phyloP scores from a whole-genome alignment of 2,329 filamentous ascomycete genomes.

The Helicocarpus griseus region DNA sequence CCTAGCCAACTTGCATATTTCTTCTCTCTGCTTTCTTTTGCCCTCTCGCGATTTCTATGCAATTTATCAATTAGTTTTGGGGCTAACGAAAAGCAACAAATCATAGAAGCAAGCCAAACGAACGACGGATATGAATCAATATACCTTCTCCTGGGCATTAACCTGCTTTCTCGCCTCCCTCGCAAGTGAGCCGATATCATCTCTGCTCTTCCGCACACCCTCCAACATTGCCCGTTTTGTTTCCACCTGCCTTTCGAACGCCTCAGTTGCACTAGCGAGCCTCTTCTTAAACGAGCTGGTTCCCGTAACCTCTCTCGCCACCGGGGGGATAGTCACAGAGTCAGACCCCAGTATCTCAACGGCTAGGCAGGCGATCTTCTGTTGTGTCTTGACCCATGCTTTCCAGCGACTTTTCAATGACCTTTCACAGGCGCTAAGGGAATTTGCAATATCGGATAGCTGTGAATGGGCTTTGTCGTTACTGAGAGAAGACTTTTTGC shows the following conservation, averaged over 20 bases:
- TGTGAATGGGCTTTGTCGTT: not conserved
- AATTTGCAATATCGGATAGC: not conserved
- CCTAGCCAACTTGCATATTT: slow-evolving; percentile 13
- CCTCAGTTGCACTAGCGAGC: slow-evolving; percentile 2
- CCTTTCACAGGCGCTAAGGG: slow-evolving; percentile 4
- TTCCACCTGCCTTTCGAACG: not conserved
- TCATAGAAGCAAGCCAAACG: not conserved
- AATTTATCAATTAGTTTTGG: not conserved
- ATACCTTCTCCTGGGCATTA: slow-evolving; percentile 12
- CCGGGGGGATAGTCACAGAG: not conserved
- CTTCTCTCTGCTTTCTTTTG: slow-evolving; percentile 12
- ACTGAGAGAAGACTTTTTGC: not conserved
- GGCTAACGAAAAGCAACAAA: not conserved
- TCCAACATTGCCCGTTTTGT: not conserved
- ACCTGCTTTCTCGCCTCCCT: slow-evolving; percentile 9
- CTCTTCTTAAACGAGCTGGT: slow-evolving; percentile 7
- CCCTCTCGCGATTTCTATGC: slow-evolving; percentile 12
- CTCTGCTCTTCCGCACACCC: slow-evolving; percentile 4
- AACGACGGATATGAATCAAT: not conserved
- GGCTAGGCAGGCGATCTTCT: slow-evolving; percentile 13
- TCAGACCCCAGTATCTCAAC: slow-evolving; percentile 12
- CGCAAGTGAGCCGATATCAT: slow-evolving; percentile 4
- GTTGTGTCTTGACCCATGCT: slow-evolving; percentile 16
- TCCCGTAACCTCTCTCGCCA: not conserved
- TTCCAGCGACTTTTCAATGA: slow-evolving; percentile 11